A percentile compares a stretch with the other conserved stretches of the same genome.
phyloP scores from a whole-genome alignment of 2,329 filamentous ascomycete species.

The Escovopsis sp. region DNA sequence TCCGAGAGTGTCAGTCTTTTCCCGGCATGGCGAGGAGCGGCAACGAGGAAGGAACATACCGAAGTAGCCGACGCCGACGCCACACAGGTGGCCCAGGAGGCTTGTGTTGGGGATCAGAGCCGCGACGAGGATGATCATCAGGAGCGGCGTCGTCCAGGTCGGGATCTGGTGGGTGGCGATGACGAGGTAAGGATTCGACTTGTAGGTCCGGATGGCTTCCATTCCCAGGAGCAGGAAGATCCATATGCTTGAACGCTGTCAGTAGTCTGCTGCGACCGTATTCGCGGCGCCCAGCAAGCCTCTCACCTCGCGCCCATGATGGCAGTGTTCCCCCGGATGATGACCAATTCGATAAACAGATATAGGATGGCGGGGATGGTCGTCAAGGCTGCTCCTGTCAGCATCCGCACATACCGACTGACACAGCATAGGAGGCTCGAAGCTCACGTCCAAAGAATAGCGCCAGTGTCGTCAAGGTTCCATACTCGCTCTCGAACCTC shows the following conservation, averaged over 20 bases:
- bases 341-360: slow-evolving; percentile 57
- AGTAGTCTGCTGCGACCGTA: background rate
- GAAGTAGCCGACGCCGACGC: slow-evolving; percentile 70
- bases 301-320: slow-evolving; percentile 71
- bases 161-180: slow-evolving; percentile 55
- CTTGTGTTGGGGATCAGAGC: slow-evolving; percentile 70
- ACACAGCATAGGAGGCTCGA: background rate
- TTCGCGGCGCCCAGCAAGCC: background rate
- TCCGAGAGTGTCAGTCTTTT: background rate
- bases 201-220: slow-evolving; percentile 77
- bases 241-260: slow-evolving; percentile 54
- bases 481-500: slow-evolving; percentile 84
- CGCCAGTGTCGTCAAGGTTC: slow-evolving; percentile 73
- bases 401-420: background rate
- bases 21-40: background rate
- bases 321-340: slow-evolving; percentile 56
- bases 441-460: slow-evolving; percentile 85
- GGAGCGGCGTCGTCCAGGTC: slow-evolving; percentile 82
- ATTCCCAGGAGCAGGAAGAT: slow-evolving; percentile 75
- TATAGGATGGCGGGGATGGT: slow-evolving; percentile 75
- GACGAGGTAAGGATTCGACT: slow-evolving; percentile 63
- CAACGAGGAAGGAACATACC: slow-evolving; percentile 41
- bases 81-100: slow-evolving; percentile 74
- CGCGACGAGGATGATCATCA: slow-evolving; percentile 57
- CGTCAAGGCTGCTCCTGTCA: slow-evolving; percentile 45